Percentiles rank a stretch among this genome's conserved stretches.
These are phyloP conservation scores for Oemleria cerasiformis DNA, from an alignment of 306 rosid species.

Conservation along the genomic window DNA sequence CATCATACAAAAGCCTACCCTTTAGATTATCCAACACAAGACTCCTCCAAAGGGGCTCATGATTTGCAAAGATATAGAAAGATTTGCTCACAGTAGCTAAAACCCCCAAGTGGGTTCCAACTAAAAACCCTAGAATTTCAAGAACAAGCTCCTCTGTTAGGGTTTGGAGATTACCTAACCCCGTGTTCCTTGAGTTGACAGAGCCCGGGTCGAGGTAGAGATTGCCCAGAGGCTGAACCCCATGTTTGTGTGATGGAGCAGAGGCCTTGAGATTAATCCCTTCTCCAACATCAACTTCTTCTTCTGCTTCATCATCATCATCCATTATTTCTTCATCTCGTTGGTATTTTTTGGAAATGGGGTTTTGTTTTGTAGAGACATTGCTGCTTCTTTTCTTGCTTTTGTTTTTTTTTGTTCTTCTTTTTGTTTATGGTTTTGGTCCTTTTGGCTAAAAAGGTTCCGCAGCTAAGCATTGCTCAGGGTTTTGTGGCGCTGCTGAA, in stretches of 20 bases:
- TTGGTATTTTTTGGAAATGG: conserved; percentile 24
- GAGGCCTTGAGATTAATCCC: conserved; percentile 78
- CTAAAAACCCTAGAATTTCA: conserved; percentile 65
- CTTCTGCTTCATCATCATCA: conserved; percentile 21
- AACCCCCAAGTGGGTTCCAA: conserved; percentile 54
- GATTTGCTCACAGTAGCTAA: conserved; percentile 76
- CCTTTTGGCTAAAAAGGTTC: conserved; percentile 28
- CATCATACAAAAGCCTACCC: conserved; percentile 52
- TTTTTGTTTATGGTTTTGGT: conserved; percentile 19
- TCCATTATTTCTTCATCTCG: neutral
- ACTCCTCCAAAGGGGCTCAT: conserved; percentile 88
- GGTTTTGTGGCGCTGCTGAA: neutral
- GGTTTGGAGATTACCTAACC: conserved; percentile 74
- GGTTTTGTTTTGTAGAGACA: conserved; percentile 18
- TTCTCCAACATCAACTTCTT: conserved; percentile 36
- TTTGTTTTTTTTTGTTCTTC: conserved; percentile 31
- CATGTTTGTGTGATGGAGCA: conserved; percentile 59
- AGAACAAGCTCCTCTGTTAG: conserved; percentile 85
- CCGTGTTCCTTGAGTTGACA: conserved; percentile 69
- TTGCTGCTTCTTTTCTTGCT: conserved; percentile 27
- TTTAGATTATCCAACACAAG: conserved; percentile 62
- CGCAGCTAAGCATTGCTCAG: conserved; percentile 43
- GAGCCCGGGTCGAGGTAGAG: conserved; percentile 60
- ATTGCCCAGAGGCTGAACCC: conserved; percentile 86
- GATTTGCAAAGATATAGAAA: conserved; percentile 59